Evolutionary conservation across 2,329 filamentous ascomycete genomes (phyloP).

Genomic region (Diaporthe australafricana): DNA sequence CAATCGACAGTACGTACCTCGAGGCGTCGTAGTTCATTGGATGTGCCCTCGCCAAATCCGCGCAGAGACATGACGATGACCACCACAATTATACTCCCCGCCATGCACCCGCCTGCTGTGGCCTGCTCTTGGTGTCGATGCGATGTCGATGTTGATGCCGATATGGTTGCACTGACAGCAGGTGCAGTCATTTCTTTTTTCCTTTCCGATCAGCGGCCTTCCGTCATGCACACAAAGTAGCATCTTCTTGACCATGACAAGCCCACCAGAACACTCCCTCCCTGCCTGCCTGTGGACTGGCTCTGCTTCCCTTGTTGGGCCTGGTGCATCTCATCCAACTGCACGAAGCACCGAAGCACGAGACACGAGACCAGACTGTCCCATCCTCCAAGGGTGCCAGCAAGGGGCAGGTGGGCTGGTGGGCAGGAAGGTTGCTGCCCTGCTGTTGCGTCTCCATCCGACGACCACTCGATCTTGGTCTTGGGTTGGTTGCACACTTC

Average conservation of each 20-base stretch:
- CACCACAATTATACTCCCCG: background rate
- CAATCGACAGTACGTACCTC: background rate
- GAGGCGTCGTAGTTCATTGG: background rate
- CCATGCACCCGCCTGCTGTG: constrained; percentile 15
- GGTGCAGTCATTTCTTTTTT: constrained; percentile 9
- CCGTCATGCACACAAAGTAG: background rate
- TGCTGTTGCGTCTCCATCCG: constrained; percentile 22
- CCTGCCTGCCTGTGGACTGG: constrained; percentile 5
- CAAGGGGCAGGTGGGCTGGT: background rate
- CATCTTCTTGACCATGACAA: constrained; percentile 5
- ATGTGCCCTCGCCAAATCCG: constrained; percentile 4
- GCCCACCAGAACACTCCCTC: background rate
- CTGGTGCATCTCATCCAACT: constrained; percentile 17
- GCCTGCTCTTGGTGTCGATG: constrained; percentile 1
- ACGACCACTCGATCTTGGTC: background rate
- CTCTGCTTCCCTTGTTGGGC: background rate
- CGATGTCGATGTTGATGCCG: background rate
- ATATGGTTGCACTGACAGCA: background rate
- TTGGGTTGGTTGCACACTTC: constrained; percentile 9
- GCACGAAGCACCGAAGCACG: background rate
- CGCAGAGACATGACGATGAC: background rate
- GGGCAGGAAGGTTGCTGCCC: background rate
- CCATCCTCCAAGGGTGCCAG: background rate
- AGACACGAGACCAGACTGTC: constrained; percentile 23
- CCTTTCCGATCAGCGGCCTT: background rate